Base-by-base conservation (phyloP, 2,329 filamentous ascomycete genomes). In the Monosporascus ibericus region DNA sequence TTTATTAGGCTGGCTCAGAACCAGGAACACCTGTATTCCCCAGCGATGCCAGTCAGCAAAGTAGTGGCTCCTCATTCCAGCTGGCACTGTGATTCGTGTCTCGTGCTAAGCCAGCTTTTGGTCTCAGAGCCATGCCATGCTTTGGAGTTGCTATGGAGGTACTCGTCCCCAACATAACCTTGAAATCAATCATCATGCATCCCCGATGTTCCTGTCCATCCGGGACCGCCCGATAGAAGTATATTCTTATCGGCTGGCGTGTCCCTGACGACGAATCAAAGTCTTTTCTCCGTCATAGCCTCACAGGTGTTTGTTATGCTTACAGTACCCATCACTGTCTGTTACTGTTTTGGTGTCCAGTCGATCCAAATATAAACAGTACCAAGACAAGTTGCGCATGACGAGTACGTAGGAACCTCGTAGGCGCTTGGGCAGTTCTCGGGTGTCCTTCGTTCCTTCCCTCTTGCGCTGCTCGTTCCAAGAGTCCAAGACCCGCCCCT, bases 211-310 rank as follows among this genome's bases (percentile, higher is more conserved):
- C 49, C 46, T 7, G 44, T 52, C 52, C 59, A 55, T 39, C 24
- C 24, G 15, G 30, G 15, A 46, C 14, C 51, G 48, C 37, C 22
- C 37, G 38, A 34, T 14, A 3, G 27, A 47, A 47, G 61, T 64
- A 61, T 48, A 48, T 47, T 36, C 25, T 49, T 64, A 64, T 58
- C 61, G 50, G 55, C 55, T 60, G 49, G 55, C 55, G 56, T 61
- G 57, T 57, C 47, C 22, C 39, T 36, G 52, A 51, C 37, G 56
- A 52, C 44, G 48, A 56, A 55, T 53, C 49, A 42, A 42, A 40
- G 54, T 48, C 49, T 51, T 57, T 55, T 48, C 55, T 59, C 55
- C 57, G 56, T 58, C 59, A 60, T 58, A 30, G 53, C 44, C 56
- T 46, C 52, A 48, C 53, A 30, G 52, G 22, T 56, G 51, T 52